Conservation (phyloP, 257 asterid species). For the Solanum pimpinellifolium region DNA sequence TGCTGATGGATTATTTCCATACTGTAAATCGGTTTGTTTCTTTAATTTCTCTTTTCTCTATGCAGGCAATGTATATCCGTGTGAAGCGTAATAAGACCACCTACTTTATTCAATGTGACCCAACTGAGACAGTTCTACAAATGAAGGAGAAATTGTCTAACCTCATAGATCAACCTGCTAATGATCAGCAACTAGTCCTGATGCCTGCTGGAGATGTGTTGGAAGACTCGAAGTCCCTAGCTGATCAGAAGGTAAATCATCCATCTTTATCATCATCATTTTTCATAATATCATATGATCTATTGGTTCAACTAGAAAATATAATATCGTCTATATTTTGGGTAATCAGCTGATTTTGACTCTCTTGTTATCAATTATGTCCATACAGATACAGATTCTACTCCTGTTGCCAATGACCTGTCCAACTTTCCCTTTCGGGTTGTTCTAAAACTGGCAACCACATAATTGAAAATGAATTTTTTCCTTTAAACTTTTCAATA, state of each 20-base stretch:
- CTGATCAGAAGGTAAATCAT: conserved; percentile 70
- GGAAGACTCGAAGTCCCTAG: conserved; percentile 76
- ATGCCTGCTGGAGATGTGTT: conserved; percentile 43
- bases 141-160: conserved; percentile 80
- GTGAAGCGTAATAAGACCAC: conserved; percentile 83
- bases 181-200: conserved; percentile 59
- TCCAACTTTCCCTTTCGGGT: not conserved
- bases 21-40: not conserved
- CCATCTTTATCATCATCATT: not conserved
- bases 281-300: not conserved
- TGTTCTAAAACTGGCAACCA: not conserved
- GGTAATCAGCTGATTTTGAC: not conserved
- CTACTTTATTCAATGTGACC: conserved; percentile 79
- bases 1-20: not conserved
- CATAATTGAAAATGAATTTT: not conserved
- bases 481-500: not conserved
- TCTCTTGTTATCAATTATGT: not conserved
- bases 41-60: conserved; percentile 1
- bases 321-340: not conserved
- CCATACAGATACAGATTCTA: not conserved
- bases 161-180: conserved; percentile 64
- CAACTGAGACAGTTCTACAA: conserved; percentile 66
- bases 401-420: not conserved
- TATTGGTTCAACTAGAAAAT: not conserved
- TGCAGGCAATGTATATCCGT: conserved; percentile 83